Conservation (phyloP, 805 yeast genomes). For the Candida maris region DNA sequence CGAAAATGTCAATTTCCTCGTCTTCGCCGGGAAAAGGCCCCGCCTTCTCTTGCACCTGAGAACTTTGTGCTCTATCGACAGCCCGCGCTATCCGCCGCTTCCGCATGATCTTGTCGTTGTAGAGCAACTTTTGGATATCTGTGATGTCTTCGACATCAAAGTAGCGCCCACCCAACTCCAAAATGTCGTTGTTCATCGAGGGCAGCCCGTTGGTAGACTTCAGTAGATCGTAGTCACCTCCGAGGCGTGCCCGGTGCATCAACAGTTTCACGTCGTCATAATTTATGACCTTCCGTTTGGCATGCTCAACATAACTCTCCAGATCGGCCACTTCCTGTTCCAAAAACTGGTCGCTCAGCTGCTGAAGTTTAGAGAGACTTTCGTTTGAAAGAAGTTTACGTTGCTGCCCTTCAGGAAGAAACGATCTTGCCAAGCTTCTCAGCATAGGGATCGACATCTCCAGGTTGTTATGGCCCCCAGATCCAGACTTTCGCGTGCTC, state of each 20-base stretch:
- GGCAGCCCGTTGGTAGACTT: constrained; percentile 2
- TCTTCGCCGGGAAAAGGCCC: background rate
- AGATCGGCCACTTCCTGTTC: constrained; percentile 34
- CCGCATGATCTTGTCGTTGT: constrained; percentile 16
- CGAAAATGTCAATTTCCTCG: constrained; percentile 14
- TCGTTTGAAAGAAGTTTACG: constrained; percentile 21
- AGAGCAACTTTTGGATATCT: constrained; percentile 25
- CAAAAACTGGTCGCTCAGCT: constrained; percentile 34
- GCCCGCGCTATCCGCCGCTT: constrained; percentile 10
- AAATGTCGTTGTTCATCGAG: constrained; percentile 14
- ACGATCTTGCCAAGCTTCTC: constrained; percentile 12
- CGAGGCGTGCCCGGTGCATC: constrained; percentile 28
- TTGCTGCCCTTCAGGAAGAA: constrained; percentile 15
- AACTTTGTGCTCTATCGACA: constrained; percentile 1
- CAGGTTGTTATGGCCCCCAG: constrained; percentile 1
- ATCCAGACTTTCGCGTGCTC: constrained; percentile 3
- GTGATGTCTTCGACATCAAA: constrained; percentile 25
- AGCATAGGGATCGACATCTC: constrained; percentile 12
- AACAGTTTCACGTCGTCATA: constrained; percentile 34
- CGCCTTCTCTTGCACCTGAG: background rate
- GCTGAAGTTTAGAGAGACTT: constrained; percentile 27
- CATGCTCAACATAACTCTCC: constrained; percentile 33
- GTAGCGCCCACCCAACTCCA: constrained; percentile 11
- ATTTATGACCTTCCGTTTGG: constrained; percentile 26
- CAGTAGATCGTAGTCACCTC: constrained; percentile 16